Evolutionary conservation across 495 filamentous ascomycete species (phyloP), one percentile per base, ranked within the genome.

Genomic region (Aspergillus nanangensis): DNA sequence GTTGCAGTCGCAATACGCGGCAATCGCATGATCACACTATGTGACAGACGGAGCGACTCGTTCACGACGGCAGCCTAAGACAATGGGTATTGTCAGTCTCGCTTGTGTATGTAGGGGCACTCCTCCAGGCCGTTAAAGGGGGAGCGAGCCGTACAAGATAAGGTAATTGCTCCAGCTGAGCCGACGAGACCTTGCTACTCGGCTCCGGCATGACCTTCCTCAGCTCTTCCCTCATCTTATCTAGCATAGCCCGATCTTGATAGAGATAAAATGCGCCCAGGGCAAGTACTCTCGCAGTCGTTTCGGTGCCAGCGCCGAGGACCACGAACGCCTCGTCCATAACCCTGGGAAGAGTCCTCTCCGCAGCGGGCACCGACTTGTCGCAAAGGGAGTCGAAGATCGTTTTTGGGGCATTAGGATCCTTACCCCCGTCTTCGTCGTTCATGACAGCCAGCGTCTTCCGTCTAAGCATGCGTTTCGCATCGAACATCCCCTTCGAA

Each of bases 111-210:
- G n/a, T n/a, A n/a, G n/a, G n/a, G n/a, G n/a, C n/a, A n/a, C n/a
- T n/a, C n/a, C n/a, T n/a, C n/a, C n/a, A n/a, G n/a, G n/a, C n/a
- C n/a, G n/a, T n/a, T n/a, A n/a, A n/a, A n/a, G n/a, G n/a, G 13
- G 35, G 25, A 13, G 5, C 18, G 5, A 36, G 33, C 1, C 49
- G 40, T 36, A 66, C 63, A 41, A 82, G 50, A 48, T 79, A 79
- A 0, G 78, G 74, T 15, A 82, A 55, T 20, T 66, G 43, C 45
- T 81, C 76, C 20, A 82, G 60, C 22, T 71, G 58, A 17, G 47
- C 41, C 65, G 61, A 73, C 5, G 65, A 48, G 8, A 60, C 55
- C 23, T 51, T 45, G 1, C 42, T 54, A 2, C 15, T 35, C 3
- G 65, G 55, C 9, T 56, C 58, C 7, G 61, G 56, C 33, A 69